Percentiles rank a stretch among this genome's conserved stretches.
phyloP scores from a whole-genome alignment of 495 filamentous ascomycete species.

The Aspergillus campestris region DNA sequence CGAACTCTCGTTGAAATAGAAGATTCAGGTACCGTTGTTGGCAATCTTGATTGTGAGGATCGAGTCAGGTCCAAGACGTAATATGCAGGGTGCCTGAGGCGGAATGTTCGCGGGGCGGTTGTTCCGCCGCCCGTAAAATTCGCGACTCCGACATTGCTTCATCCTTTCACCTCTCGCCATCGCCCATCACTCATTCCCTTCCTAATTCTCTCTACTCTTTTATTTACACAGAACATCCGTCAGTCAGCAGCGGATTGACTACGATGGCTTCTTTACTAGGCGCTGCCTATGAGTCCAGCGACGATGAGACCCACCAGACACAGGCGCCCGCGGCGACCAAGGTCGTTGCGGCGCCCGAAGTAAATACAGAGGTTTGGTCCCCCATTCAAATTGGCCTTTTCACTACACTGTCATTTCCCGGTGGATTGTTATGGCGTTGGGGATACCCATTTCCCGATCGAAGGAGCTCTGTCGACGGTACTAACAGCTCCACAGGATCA shows the following conservation, averaged over 20 bases:
- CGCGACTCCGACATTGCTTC: conserved; percentile 7
- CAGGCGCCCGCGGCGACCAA: conserved; percentile 29
- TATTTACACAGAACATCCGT: background rate
- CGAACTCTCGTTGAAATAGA: background rate
- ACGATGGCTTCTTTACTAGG: conserved; percentile 44
- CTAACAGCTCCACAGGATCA: conserved; percentile 44
- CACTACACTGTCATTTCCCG: background rate
- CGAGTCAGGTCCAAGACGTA: background rate
- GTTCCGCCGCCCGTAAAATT: conserved; percentile 33
- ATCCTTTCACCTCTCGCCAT: conserved; percentile 4
- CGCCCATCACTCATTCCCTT: background rate
- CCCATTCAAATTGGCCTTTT: conserved; percentile 8
- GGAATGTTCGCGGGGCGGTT: conserved; percentile 17
- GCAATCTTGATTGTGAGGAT: no score
- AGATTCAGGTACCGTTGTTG: background rate
- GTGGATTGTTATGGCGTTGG: no score
- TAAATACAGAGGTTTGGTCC: conserved; percentile 57
- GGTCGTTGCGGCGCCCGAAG: conserved; percentile 48
- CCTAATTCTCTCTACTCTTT: background rate
- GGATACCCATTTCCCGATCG: no score
- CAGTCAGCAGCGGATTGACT: background rate
- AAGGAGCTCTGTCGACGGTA: conserved; percentile 8
- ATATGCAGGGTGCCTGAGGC: background rate
- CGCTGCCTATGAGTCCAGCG: conserved; percentile 45
- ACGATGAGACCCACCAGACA: conserved; percentile 34